Percentiles rank a stretch among this genome's conserved stretches.
Evolutionary conservation across 371 early-diverging fungal species (phyloP).

Genomic region (Blakeslea trispora): DNA sequence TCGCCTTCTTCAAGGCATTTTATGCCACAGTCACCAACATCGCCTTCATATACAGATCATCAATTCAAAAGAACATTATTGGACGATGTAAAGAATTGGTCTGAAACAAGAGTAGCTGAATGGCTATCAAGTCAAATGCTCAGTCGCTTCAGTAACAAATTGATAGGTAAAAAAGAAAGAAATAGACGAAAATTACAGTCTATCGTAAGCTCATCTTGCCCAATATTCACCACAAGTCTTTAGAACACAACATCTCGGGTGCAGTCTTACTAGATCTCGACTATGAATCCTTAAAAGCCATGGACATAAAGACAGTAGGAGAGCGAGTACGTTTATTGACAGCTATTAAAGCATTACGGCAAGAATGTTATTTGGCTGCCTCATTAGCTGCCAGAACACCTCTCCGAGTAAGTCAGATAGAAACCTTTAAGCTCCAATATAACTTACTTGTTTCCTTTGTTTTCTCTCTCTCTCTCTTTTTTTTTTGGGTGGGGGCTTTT

Average conservation of each 20-base stretch:
- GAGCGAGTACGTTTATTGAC: slow-evolving; percentile 78
- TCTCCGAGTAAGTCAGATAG: slow-evolving; percentile 13
- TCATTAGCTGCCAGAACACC: slow-evolving; percentile 36
- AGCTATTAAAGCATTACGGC: slow-evolving; percentile 72
- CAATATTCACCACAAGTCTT: slow-evolving; percentile 7
- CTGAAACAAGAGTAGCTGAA: slow-evolving; percentile 65
- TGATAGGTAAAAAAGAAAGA: slow-evolving; percentile 52
- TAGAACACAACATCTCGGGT: slow-evolving; percentile 80
- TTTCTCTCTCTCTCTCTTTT: too few species aligned
- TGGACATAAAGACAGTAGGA: slow-evolving; percentile 82
- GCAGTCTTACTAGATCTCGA: slow-evolving; percentile 80
- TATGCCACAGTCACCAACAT: slow-evolving; percentile 52
- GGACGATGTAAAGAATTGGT: slow-evolving; percentile 68
- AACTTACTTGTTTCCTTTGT: too few species aligned
- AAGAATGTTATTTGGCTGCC: slow-evolving; percentile 57
- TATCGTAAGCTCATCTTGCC: neutral
- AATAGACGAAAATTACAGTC: neutral
- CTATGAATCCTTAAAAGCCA: slow-evolving; percentile 77
- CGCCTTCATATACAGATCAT: slow-evolving; percentile 53
- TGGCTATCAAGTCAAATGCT: slow-evolving; percentile 80
- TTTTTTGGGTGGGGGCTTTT: too few species aligned
- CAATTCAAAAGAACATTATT: slow-evolving; percentile 40
- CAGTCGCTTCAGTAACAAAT: slow-evolving; percentile 64
- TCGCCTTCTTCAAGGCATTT: slow-evolving; percentile 29
- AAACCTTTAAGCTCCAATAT: too few species aligned